phyloP scores from a whole-genome alignment of 2,329 filamentous ascomycete genomes.

The Xylariales sp. region DNA sequence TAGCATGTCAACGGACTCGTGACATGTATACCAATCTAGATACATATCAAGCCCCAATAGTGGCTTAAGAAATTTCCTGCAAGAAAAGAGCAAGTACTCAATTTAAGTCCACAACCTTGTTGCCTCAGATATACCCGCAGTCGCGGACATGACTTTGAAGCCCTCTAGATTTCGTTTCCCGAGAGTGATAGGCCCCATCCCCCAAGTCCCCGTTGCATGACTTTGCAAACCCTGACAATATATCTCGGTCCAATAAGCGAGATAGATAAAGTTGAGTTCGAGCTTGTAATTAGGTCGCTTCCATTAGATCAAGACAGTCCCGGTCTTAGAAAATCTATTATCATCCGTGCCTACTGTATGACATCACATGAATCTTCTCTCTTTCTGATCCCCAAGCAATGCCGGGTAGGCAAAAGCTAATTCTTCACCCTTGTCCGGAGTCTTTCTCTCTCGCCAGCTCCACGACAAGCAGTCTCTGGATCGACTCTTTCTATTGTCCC shows the following conservation, averaged over 20 bases:
- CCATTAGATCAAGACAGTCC: background rate
- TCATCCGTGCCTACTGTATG: slow-evolving; percentile 31
- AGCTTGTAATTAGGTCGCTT: background rate
- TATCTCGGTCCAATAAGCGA: background rate
- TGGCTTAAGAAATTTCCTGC: background rate
- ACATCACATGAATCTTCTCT: slow-evolving; percentile 41
- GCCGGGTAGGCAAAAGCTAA: slow-evolving; percentile 23
- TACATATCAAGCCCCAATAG: background rate
- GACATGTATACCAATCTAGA: background rate
- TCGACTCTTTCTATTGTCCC: slow-evolving; percentile 10
- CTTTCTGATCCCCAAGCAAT: slow-evolving; percentile 23
- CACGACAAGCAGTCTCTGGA: slow-evolving; percentile 1
- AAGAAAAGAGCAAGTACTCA: background rate
- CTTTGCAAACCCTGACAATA: background rate
- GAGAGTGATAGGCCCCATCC: background rate
- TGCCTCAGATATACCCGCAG: background rate
- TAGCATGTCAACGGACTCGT: background rate
- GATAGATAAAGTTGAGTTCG: background rate
- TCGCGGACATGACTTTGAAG: background rate
- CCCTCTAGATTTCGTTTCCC: background rate
- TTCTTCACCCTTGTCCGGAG: slow-evolving; percentile 30
- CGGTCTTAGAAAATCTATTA: slow-evolving; percentile 33
- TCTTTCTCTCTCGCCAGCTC: slow-evolving; percentile 4
- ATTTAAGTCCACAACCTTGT: background rate
- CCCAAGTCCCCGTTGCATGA: background rate